These are phyloP conservation scores for Fusarium sarcochroum DNA, from an alignment of 2,329 filamentous ascomycete genomes.

Conservation along the genomic window DNA sequence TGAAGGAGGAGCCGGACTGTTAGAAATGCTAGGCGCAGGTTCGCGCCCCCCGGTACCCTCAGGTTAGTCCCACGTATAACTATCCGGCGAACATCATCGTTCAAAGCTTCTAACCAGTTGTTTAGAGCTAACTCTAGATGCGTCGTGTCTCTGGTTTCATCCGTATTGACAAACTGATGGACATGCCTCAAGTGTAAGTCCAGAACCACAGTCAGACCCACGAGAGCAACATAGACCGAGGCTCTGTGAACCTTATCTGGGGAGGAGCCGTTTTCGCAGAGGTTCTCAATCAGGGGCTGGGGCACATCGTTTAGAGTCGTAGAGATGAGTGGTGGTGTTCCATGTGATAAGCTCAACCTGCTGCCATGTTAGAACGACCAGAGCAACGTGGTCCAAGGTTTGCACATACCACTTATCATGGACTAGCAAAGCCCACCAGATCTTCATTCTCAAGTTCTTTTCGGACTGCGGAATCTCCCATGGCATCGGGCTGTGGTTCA, in stretches of 20 bases:
- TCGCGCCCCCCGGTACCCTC: conserved; percentile 61
- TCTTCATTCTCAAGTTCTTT: conserved; percentile 65
- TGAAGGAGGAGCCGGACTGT: conserved; percentile 62
- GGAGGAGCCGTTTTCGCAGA: conserved; percentile 46
- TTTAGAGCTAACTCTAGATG: conserved; percentile 57
- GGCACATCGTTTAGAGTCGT: conserved; percentile 64
- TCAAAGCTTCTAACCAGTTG: conserved; percentile 61
- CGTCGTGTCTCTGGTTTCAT: conserved; percentile 44
- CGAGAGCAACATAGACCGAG: conserved; percentile 61
- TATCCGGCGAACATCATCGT: conserved; percentile 55
- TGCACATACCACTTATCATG: conserved; percentile 66
- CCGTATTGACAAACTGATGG: conserved; percentile 52
- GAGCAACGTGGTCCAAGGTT: fast-evolving
- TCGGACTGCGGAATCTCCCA: conserved; percentile 68
- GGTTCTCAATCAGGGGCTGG: conserved; percentile 55
- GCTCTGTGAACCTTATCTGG: conserved; percentile 47
- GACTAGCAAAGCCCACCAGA: conserved; percentile 70
- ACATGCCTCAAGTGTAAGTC: conserved; percentile 52
- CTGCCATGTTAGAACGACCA: conserved; percentile 4
- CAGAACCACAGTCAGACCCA: conserved; percentile 59
- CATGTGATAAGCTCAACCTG: conserved; percentile 67
- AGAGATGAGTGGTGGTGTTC: conserved; percentile 65
- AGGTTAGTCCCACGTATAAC: conserved; percentile 60
- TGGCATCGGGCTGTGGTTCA: conserved; percentile 65
- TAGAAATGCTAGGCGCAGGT: conserved; percentile 66